Conservation (phyloP, 176 grass and related monocot species). For the Hordeum vulgare region DNA sequence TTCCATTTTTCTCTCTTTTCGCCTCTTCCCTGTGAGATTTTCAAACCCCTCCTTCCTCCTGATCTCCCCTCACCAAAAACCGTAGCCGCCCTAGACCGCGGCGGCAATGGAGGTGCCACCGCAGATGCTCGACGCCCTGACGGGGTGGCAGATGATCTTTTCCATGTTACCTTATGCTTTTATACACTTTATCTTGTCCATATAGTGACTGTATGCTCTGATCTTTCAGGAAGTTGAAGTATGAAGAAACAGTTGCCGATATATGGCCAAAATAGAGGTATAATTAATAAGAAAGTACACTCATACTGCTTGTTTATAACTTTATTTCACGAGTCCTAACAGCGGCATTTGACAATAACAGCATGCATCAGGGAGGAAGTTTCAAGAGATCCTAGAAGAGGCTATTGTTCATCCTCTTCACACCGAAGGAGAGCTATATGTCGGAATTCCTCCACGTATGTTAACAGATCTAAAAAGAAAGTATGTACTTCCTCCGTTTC, state of each 20-base stretch:
- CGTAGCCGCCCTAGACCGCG: no score
- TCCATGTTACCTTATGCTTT: not conserved
- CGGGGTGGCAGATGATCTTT: not conserved
- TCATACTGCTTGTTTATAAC: not conserved
- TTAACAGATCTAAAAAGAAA: not conserved
- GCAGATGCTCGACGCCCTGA: no score
- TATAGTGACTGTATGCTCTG: constrained; percentile 18
- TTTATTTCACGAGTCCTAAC: constrained; percentile 13
- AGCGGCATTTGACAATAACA: constrained; percentile 37
- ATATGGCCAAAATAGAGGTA: constrained; percentile 98
- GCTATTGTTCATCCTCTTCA: constrained; percentile 94
- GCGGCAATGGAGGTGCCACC: no score
- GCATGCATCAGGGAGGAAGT: constrained; percentile 87
- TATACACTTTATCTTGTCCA: not conserved
- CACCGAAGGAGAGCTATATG: constrained; percentile 83
- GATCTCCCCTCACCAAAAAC: no score
- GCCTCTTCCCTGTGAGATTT: no score
- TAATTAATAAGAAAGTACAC: no score
- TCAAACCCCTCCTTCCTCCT: no score
- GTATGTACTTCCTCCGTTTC: no score
- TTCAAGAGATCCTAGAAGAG: constrained; percentile 89
- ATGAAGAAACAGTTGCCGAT: constrained; percentile 77
- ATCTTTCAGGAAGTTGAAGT: constrained; percentile 73
- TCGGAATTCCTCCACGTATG: constrained; percentile 93
- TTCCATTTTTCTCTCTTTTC: no score